Conservation (phyloP, 2,329 filamentous ascomycete species). For the Hypocreales sp. region DNA sequence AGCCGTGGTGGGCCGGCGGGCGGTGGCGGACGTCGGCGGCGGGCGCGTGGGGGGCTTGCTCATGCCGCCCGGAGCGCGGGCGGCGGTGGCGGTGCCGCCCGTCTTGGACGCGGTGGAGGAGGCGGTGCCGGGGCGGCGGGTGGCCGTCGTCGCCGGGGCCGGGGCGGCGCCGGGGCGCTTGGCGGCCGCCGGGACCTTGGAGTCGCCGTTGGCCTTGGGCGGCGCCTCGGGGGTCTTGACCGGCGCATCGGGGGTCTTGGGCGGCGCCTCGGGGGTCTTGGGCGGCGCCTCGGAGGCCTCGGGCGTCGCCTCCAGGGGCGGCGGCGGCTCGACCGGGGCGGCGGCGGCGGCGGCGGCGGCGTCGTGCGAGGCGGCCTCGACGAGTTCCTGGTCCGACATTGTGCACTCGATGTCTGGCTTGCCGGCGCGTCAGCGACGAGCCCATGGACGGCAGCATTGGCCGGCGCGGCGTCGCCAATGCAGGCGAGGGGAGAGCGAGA, state of each 20-base stretch:
- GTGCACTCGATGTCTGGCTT: no score
- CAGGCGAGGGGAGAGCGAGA: no score
- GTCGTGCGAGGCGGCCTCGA: slow-evolving; percentile 27
- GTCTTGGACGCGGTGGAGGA: slow-evolving; percentile 10
- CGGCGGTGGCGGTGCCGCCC: slow-evolving; percentile 2
- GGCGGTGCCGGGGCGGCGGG: slow-evolving; percentile 15
- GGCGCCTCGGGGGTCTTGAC: no score
- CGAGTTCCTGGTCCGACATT: slow-evolving; percentile 33
- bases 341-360: slow-evolving; percentile 18
- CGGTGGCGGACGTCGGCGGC: slow-evolving; percentile 17
- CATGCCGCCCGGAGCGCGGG: slow-evolving; percentile 13
- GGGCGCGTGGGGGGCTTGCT: slow-evolving; percentile 34
- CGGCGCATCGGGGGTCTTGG: slow-evolving; percentile 16
- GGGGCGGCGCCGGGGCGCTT: slow-evolving; percentile 22
- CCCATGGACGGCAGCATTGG: no score
- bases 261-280: slow-evolving; percentile 12
- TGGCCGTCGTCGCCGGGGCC: slow-evolving; percentile 15
- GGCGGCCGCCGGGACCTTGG: slow-evolving; percentile 13
- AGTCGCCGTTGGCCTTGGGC: slow-evolving; percentile 11
- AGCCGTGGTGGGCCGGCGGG: slow-evolving; percentile 16
- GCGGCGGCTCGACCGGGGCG: slow-evolving; percentile 9
- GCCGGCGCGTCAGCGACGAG: no score
- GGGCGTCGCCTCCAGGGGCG: slow-evolving; percentile 12
- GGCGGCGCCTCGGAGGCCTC: slow-evolving; percentile 8
- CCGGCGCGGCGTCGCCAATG: no score